A percentile compares a stretch with the other conserved stretches of the same genome.
phyloP scores from a whole-genome alignment of 805 yeast genomes.

The Henningerozyma blattae region DNA sequence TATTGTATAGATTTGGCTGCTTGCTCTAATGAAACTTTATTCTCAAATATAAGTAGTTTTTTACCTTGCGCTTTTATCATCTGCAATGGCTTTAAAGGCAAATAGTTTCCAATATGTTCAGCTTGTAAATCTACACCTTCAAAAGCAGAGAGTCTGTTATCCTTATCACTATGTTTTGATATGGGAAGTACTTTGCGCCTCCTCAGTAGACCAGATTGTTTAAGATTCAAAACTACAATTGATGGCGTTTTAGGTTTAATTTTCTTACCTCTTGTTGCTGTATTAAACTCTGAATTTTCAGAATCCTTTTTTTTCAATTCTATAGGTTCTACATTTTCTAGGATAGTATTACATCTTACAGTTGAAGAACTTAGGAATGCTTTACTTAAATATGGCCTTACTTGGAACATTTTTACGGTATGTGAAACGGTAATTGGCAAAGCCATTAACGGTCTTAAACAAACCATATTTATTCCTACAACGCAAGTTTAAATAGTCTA shows the following conservation, averaged over 20 bases:
- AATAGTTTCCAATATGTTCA: slow-evolving; percentile 1
- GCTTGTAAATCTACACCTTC: slow-evolving; percentile 16
- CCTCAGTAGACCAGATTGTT: slow-evolving; percentile 16
- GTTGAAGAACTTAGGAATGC: not conserved
- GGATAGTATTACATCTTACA: not conserved
- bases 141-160: slow-evolving; percentile 12
- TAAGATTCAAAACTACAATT: slow-evolving; percentile 18
- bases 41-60: slow-evolving; percentile 14
- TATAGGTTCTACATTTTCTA: not conserved
- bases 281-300: too few species aligned
- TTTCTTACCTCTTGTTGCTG: slow-evolving; percentile 15
- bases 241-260: slow-evolving; percentile 17
- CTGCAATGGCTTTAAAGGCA: slow-evolving; percentile 5
- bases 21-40: slow-evolving; percentile 15
- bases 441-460: too few species aligned
- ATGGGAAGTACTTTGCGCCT: slow-evolving; percentile 5
- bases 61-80: slow-evolving; percentile 13
- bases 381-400: too few species aligned
- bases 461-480: too few species aligned
- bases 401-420: too few species aligned
- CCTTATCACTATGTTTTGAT: slow-evolving; percentile 3
- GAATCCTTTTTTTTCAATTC: not conserved
- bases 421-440: too few species aligned
- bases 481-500: too few species aligned
- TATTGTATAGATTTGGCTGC: slow-evolving; percentile 18